phyloP scores from a whole-genome alignment of 805 yeast species.

The Nematodospora valgi region DNA sequence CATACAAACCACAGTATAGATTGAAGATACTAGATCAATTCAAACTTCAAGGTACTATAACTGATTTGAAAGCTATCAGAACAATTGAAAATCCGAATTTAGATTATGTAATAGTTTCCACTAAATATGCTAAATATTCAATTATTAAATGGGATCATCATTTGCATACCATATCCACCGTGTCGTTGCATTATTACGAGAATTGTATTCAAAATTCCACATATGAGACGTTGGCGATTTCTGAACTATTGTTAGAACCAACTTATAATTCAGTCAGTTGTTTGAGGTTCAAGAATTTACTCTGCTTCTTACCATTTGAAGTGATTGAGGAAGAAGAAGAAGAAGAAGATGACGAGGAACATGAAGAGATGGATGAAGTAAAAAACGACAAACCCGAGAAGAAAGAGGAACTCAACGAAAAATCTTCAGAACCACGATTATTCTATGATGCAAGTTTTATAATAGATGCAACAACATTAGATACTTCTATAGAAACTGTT shows the following conservation, averaged over 20 bases:
- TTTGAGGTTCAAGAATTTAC: slow-evolving; percentile 59
- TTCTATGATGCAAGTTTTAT: slow-evolving; percentile 56
- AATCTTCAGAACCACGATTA: slow-evolving; percentile 7
- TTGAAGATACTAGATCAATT: slow-evolving; percentile 54
- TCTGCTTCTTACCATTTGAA: slow-evolving; percentile 70
- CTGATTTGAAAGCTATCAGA: slow-evolving; percentile 51
- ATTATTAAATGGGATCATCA: slow-evolving; percentile 65
- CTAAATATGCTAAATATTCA: slow-evolving; percentile 75
- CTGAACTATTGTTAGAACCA: slow-evolving; percentile 62
- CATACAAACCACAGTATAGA: slow-evolving; percentile 20
- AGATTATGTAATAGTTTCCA: slow-evolving; percentile 64
- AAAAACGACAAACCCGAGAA: slow-evolving; percentile 5
- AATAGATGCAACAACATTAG: slow-evolving; percentile 53
- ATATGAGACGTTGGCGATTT: slow-evolving; percentile 36
- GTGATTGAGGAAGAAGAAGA: slow-evolving; percentile 38
- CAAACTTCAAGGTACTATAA: slow-evolving; percentile 65
- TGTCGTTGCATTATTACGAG: slow-evolving; percentile 85
- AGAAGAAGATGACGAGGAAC: slow-evolving; percentile 21
- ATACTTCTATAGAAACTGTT: slow-evolving; percentile 56
- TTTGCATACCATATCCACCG: slow-evolving; percentile 56
- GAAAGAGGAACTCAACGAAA: neutral
- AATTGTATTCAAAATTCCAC: slow-evolving; percentile 52
- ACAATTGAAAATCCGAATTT: slow-evolving; percentile 44
- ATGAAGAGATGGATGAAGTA: slow-evolving; percentile 18
- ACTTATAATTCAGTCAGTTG: slow-evolving; percentile 48